Conservation (phyloP, 2,329 filamentous ascomycete genomes). For the Venturia aucupariae region DNA sequence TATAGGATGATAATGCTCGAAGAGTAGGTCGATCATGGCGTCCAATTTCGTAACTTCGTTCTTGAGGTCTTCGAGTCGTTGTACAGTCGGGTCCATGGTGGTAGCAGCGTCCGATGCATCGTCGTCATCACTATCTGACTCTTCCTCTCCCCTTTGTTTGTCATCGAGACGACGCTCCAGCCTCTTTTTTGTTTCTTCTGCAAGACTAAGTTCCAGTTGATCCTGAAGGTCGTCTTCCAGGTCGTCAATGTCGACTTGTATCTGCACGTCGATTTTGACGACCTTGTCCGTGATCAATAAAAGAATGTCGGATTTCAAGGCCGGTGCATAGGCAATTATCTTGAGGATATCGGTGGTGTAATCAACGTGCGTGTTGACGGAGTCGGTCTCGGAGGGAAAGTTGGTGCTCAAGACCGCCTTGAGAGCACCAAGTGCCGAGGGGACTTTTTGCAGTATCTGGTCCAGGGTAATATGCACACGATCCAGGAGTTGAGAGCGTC, state of each 20-base stretch:
- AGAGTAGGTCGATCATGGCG: slow-evolving; percentile 77
- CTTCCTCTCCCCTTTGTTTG: slow-evolving; percentile 42
- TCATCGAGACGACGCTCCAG: slow-evolving; percentile 29
- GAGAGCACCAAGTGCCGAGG: slow-evolving; percentile 64
- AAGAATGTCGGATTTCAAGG: slow-evolving; percentile 70
- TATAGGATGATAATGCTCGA: slow-evolving; percentile 61
- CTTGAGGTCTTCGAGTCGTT: slow-evolving; percentile 61
- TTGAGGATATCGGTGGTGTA: slow-evolving; percentile 79
- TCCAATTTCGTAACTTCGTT: slow-evolving; percentile 88
- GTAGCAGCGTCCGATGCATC: slow-evolving; percentile 46
- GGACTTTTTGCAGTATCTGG: slow-evolving; percentile 71
- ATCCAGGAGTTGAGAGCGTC: slow-evolving; percentile 55
- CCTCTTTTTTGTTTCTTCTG: slow-evolving; percentile 41
- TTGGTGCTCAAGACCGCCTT: slow-evolving; percentile 56
- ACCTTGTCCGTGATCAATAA: slow-evolving; percentile 76
- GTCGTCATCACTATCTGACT: slow-evolving; percentile 26
- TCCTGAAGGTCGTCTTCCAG: slow-evolving; percentile 90
- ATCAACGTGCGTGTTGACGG: slow-evolving; percentile 69
- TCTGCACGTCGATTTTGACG: slow-evolving; percentile 90
- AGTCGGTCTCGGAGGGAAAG: slow-evolving; percentile 70
- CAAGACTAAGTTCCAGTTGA: slow-evolving; percentile 66
- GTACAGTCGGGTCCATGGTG: slow-evolving; percentile 59
- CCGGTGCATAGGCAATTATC: slow-evolving; percentile 67
- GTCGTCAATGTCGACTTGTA: slow-evolving; percentile 88
- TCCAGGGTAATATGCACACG: slow-evolving; percentile 68